Evolutionary conservation across 495 filamentous ascomycete species (phyloP).

Genomic region (Pseudoneurospora amorphoporcata): DNA sequence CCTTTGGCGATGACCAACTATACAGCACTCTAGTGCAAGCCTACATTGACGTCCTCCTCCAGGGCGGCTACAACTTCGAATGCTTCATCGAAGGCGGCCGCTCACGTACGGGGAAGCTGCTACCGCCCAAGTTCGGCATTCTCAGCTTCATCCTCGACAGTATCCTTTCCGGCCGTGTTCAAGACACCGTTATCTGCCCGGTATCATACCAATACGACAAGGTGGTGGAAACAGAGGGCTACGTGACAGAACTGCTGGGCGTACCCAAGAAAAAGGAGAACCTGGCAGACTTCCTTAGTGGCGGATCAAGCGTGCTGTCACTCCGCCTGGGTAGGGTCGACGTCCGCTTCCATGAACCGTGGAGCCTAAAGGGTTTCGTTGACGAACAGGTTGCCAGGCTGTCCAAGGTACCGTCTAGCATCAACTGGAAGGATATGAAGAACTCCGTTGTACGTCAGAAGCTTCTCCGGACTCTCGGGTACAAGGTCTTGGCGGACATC

Average conservation of each 20-base stretch:
- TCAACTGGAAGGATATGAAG: slow-evolving; percentile 30
- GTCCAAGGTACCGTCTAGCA: slow-evolving; percentile 26
- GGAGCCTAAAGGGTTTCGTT: slow-evolving; percentile 76
- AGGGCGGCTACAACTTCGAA: slow-evolving; percentile 86
- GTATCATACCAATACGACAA: slow-evolving; percentile 98
- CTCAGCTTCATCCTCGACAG: slow-evolving; percentile 85
- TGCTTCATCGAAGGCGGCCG: slow-evolving; percentile 95
- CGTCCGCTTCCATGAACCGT: slow-evolving; percentile 90
- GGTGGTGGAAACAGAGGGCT: slow-evolving; percentile 94
- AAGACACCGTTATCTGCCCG: slow-evolving; percentile 86
- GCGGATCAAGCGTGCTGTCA: slow-evolving; percentile 74
- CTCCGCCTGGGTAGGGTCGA: slow-evolving; percentile 86
- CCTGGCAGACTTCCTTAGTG: slow-evolving; percentile 73
- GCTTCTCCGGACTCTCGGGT: slow-evolving; percentile 75
- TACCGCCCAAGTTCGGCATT: slow-evolving; percentile 95
- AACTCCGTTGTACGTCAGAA: slow-evolving; percentile 40
- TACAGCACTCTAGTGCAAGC: slow-evolving; percentile 87
- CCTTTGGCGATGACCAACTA: slow-evolving; percentile 83
- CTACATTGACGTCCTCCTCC: slow-evolving; percentile 87
- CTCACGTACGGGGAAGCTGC: slow-evolving; percentile 84
- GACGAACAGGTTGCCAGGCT: slow-evolving; percentile 53
- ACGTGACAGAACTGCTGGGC: slow-evolving; percentile 86
- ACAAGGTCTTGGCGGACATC: slow-evolving; percentile 85
- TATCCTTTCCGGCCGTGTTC: slow-evolving; percentile 73
- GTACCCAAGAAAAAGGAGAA: slow-evolving; percentile 94